Percentiles rank a stretch among this genome's conserved stretches.
Conservation (phyloP, 2,329 filamentous ascomycete genomes). For the Spiromastix sp. region DNA sequence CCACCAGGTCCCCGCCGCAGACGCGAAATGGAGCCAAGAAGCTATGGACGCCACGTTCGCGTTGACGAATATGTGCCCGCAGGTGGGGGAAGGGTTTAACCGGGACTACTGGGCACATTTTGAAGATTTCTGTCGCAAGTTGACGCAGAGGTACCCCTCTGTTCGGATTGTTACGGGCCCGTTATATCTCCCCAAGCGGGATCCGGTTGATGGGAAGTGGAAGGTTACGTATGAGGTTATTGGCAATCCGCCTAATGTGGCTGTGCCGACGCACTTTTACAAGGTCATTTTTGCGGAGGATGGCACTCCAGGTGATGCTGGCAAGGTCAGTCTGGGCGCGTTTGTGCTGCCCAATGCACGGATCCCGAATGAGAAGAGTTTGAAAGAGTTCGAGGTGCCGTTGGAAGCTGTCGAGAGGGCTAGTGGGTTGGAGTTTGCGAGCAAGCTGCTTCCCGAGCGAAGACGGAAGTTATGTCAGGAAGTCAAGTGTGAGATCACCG, state of each 20-base stretch:
- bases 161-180: constrained; percentile 91
- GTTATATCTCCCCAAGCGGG: constrained; percentile 78
- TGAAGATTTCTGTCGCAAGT: constrained; percentile 85
- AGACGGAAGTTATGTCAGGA: constrained; percentile 77
- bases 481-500: constrained; percentile 68
- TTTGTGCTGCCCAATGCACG: constrained; percentile 90
- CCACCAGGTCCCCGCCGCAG: constrained; percentile 92
- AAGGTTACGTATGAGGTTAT: constrained; percentile 93
- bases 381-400: constrained; percentile 89
- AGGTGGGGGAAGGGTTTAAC: constrained; percentile 97
- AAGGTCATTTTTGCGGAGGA: constrained; percentile 98
- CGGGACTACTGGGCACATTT: constrained; percentile 99
- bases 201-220: constrained; percentile 82
- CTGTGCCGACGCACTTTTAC: constrained; percentile 97
- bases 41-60: constrained; percentile 95
- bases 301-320: constrained; percentile 44
- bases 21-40: constrained; percentile 87
- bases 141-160: constrained; percentile 70
- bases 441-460: constrained; percentile 61
- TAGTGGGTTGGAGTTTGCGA: constrained; percentile 82
- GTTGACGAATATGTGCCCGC: constrained; percentile 93
- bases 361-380: constrained; percentile 78
- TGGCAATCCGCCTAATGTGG: constrained; percentile 82
- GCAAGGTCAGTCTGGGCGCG: constrained; percentile 78
- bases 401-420: constrained; percentile 87